Conservation (phyloP, 768 basidiomycete genomes). For the Boletus vinaceobasis region DNA sequence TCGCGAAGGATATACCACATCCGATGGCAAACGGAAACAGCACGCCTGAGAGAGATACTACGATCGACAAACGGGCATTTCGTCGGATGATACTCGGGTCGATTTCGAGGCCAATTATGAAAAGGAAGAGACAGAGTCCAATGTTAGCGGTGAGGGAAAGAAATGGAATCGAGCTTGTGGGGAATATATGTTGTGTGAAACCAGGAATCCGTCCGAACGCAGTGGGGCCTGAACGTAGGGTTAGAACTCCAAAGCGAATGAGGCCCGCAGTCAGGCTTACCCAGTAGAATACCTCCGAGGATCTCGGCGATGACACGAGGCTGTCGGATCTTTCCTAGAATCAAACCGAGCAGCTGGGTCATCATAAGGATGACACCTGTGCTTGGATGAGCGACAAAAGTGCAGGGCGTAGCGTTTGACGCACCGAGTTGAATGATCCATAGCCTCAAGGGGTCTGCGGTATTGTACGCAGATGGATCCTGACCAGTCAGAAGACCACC, state of each 20-base stretch:
- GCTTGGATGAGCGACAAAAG: not conserved
- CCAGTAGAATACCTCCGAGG: conserved; percentile 84
- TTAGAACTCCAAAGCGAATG: conserved; percentile 47
- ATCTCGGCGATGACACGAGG: conserved; percentile 95
- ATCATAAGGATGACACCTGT: conserved; percentile 76
- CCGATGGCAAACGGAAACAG: conserved; percentile 85
- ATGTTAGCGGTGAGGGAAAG: conserved; percentile 88
- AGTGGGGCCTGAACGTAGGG: conserved; percentile 37
- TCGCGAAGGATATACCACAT: conserved; percentile 63
- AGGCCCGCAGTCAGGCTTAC: conserved; percentile 31
- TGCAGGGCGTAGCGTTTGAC: conserved; percentile 16
- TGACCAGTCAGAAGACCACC: conserved; percentile 76
- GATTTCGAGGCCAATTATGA: conserved; percentile 91
- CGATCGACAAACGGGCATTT: conserved; percentile 61
- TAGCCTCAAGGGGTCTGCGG: conserved; percentile 64
- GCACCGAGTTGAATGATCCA: conserved; percentile 76
- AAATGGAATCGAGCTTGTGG: conserved; percentile 61
- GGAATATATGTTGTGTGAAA: conserved; percentile 86
- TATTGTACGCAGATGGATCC: conserved; percentile 63
- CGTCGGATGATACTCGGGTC: conserved; percentile 76
- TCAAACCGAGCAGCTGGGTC: conserved; percentile 66
- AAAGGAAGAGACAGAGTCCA: conserved; percentile 84
- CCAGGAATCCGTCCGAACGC: conserved; percentile 80
- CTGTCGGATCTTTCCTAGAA: conserved; percentile 70
- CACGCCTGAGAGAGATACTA: conserved; percentile 80